phyloP scores from a whole-genome alignment of 1,284 basidiomycete genomes.

The Irpex rosettiformis region DNA sequence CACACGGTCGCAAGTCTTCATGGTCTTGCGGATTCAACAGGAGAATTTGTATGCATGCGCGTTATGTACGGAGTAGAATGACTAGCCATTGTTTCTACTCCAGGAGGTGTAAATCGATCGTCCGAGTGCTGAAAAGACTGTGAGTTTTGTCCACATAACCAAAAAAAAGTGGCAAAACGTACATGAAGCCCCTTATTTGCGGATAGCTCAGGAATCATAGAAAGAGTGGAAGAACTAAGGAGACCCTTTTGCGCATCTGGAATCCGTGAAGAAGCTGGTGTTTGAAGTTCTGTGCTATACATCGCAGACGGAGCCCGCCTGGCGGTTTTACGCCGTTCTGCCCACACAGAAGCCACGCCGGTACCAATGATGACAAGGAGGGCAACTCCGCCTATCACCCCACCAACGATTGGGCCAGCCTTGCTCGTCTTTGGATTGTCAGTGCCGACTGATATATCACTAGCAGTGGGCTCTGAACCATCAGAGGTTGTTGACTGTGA shows the following conservation, averaged over 20 bases:
- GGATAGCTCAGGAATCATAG: not conserved
- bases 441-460: not conserved
- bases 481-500: not conserved
- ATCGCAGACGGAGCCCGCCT: not conserved
- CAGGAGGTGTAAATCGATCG: not conserved
- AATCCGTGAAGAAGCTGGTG: not conserved
- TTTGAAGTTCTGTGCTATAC: not conserved
- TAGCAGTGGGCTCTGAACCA: not conserved
- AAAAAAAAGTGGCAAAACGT: not conserved
- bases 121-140: not conserved
- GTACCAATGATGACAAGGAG: not conserved
- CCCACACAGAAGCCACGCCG: not conserved
- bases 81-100: not conserved
- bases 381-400: not conserved
- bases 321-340: not conserved
- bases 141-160: not conserved
- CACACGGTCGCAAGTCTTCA: too few relatives aligned
- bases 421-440: not conserved
- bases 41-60: too few relatives aligned
- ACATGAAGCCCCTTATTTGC: not conserved
- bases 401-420: not conserved
- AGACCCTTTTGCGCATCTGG: not conserved
- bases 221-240: not conserved
- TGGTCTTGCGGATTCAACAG: too few relatives aligned
- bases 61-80: not conserved